Evolutionary conservation across 495 filamentous ascomycete genomes (phyloP), one percentile per base, ranked within the genome.

Genomic region (Lichina pygmaea): DNA sequence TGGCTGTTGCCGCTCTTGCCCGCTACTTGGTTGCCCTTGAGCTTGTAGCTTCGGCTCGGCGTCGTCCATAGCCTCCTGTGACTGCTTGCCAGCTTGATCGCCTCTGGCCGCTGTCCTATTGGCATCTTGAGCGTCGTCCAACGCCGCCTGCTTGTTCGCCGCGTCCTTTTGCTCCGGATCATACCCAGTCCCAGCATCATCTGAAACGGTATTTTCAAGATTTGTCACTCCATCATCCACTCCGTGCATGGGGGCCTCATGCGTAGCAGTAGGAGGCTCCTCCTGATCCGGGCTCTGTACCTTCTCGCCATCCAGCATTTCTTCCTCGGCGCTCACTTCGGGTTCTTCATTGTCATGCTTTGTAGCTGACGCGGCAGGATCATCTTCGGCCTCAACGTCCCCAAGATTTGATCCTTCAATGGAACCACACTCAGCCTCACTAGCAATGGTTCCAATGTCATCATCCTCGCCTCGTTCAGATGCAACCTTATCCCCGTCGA

Each of bases 141-240:
- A 81, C 5, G 77, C 75, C 3, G 70, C 68, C 13, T 67, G 66
- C 50, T 83, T 72, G 34, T 84, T 72, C 17, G 38, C 17, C 38
- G 38, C 65, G 42, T 67, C 61, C 38, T 60, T 66, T n/a, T 60
- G 58, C 32, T 67, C 67, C 42, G 62, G 60, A 41, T 72, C 58
- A 11, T 71, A 64, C 17, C 61, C 65, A 24, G 60, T 56, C 8
- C 50, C 56, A 40, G 61, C 38, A 4, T 40, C 12, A 3, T 40
- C 38, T n/a, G 38, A 16, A n/a, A 11, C 11, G 10, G 16, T 10
- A 6, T 43, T 24, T 17, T 43, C 42, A 6, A 12, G 10, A 2
- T 10, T 16, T 6, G 15, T 3, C 15, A 3, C 6, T 43, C 11
- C 42, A 12, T 12, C 24, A 4, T 24, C 24, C 24, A 24, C 24